Evolutionary conservation across 345 rosid species (phyloP).

Genomic region (Hirschfeldia incana): DNA sequence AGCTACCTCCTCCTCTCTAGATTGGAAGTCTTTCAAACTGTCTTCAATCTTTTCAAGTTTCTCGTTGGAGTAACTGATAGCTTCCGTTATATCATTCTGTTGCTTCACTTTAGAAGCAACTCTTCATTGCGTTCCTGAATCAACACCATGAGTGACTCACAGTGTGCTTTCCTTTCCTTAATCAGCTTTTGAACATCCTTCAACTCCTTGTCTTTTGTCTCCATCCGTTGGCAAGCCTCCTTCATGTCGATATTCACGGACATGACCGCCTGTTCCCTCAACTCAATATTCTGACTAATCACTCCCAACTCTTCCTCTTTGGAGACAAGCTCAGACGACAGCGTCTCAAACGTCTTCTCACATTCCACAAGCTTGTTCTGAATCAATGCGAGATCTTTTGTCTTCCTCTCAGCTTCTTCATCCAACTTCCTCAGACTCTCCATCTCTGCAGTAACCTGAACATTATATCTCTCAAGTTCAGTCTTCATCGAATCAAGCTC

Average conservation of each 20-base stretch:
- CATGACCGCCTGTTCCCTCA: neutral
- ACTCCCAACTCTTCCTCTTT: constrained; percentile 11
- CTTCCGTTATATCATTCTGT: constrained; percentile 18
- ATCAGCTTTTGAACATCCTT: constrained; percentile 10
- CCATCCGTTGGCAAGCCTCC: constrained; percentile 2
- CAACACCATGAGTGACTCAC: neutral
- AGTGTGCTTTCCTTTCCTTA: neutral
- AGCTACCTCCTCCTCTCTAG: constrained; percentile 29
- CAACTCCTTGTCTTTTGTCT: constrained; percentile 27
- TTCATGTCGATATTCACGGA: constrained; percentile 2
- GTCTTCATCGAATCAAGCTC: no score
- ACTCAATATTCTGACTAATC: constrained; percentile 11
- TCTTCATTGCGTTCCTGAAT: constrained; percentile 22
- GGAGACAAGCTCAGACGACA: neutral
- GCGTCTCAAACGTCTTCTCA: no score
- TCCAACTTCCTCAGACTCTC: no score
- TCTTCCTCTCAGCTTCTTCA: no score
- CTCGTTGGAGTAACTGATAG: constrained; percentile 4
- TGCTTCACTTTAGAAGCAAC: constrained; percentile 22
- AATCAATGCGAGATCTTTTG: no score
- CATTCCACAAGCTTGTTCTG: no score
- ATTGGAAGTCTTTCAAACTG: constrained; percentile 23
- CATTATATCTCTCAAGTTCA: no score
- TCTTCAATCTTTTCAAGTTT: constrained; percentile 23
- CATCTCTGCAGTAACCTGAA: no score